Conservation (phyloP, 2,329 filamentous ascomycete genomes). For the Ploettnerulaceae sp. region DNA sequence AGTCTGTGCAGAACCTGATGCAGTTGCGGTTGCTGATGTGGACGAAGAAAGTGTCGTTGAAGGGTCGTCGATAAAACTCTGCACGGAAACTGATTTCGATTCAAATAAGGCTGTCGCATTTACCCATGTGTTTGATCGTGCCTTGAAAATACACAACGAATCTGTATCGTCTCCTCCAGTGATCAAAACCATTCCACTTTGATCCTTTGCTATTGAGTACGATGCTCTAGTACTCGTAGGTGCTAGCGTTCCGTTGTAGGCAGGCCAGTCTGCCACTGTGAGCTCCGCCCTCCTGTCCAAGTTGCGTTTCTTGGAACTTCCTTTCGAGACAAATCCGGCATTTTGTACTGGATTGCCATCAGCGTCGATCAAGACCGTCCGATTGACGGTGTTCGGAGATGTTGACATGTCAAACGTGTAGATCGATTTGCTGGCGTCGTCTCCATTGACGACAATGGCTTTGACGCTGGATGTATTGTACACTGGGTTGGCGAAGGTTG, state of each 20-base stretch:
- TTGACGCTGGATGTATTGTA: conserved; percentile 55
- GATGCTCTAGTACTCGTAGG: conserved; percentile 60
- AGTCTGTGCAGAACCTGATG: conserved; percentile 11
- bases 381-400: conserved; percentile 70
- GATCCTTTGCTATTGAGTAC: conserved; percentile 65
- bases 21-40: conserved; percentile 26
- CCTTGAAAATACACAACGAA: conserved; percentile 72
- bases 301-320: conserved; percentile 1
- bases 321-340: conserved; percentile 39
- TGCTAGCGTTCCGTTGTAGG: conserved; percentile 71
- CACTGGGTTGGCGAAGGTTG: conserved; percentile 56
- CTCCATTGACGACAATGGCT: conserved; percentile 61
- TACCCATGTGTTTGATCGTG: conserved; percentile 70
- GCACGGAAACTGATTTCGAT: conserved; percentile 17
- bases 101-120: conserved; percentile 50
- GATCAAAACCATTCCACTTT: conserved; percentile 65
- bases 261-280: conserved; percentile 63
- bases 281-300: conserved; percentile 40
- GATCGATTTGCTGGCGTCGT: conserved; percentile 73
- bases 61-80: conserved; percentile 25
- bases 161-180: conserved; percentile 63
- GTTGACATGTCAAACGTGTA: conserved; percentile 71
- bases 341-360: conserved; percentile 50
- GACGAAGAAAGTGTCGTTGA: conserved; percentile 26
- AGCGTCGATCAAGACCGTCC: conserved; percentile 60